phyloP scores from a whole-genome alignment of 352 stramenopile genomes.

The Globisporangium recalcitrans region DNA sequence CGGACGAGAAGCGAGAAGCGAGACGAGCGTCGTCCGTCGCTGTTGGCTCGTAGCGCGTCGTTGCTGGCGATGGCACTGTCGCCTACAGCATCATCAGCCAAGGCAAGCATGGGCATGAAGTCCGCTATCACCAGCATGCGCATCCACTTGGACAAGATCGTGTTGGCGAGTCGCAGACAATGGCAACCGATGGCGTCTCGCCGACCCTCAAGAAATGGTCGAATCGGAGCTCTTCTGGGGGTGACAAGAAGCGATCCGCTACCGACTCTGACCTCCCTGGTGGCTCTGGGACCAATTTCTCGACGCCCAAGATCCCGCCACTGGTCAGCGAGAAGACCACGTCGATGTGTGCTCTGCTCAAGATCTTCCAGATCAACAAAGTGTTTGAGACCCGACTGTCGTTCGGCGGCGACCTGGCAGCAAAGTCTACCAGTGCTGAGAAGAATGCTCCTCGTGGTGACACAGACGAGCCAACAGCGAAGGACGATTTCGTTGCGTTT shows the following conservation, averaged over 20 bases:
- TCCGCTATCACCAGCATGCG: slow-evolving; percentile 8
- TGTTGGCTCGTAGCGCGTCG: slow-evolving; percentile 8
- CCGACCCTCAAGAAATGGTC: slow-evolving; percentile 34
- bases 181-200: slow-evolving; percentile 23
- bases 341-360: background rate
- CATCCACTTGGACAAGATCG: slow-evolving; percentile 22
- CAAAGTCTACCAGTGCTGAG: background rate
- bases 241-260: background rate
- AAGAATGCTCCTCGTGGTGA: slow-evolving; percentile 4
- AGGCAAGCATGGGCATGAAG: background rate
- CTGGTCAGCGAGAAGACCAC: background rate
- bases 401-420: background rate
- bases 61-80: background rate
- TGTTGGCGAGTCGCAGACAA: slow-evolving; percentile 7
- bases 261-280: background rate
- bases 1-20: background rate
- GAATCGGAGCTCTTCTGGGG: background rate
- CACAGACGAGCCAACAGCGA: background rate
- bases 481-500: slow-evolving; percentile 40
- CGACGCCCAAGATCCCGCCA: slow-evolving; percentile 20
- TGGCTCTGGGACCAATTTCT: slow-evolving; percentile 10
- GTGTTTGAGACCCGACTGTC: slow-evolving; percentile 10
- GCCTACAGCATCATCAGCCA: background rate
- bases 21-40: slow-evolving; percentile 7
- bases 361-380: slow-evolving; percentile 10